A percentile compares a stretch with the other conserved stretches of the same genome.
Conservation (phyloP, 2,329 filamentous ascomycete genomes). For the Ceratocystis cubensis region DNA sequence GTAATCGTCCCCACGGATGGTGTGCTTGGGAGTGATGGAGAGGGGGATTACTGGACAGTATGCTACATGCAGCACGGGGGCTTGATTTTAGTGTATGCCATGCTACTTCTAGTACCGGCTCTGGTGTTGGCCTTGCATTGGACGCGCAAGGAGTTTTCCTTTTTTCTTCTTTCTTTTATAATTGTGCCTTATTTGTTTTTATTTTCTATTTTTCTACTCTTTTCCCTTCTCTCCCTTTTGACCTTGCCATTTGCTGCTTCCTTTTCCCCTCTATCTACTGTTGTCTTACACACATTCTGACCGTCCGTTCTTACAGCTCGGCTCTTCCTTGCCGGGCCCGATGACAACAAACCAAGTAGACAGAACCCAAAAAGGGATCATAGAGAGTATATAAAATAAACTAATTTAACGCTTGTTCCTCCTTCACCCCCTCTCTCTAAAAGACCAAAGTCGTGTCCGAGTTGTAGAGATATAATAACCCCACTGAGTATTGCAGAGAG, state of each 20-base stretch:
- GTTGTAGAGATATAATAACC: conserved; percentile 1
- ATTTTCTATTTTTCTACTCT: not conserved
- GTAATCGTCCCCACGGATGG: conserved; percentile 11
- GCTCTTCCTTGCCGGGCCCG: conserved; percentile 5
- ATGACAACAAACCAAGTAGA: not conserved
- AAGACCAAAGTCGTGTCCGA: not conserved
- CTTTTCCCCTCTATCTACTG: not conserved
- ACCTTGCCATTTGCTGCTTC: not conserved
- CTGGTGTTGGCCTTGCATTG: too few relatives aligned
- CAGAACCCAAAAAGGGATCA: not conserved
- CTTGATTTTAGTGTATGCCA: too few relatives aligned
- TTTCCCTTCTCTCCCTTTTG: not conserved
- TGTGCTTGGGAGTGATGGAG: conserved; percentile 4
- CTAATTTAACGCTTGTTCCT: not conserved
- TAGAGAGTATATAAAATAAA: not conserved
- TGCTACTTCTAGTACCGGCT: too few relatives aligned
- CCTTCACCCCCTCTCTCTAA: not conserved
- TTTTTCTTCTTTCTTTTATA: not conserved
- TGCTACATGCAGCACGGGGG: not conserved
- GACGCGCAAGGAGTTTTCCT: too few relatives aligned
- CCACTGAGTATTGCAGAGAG: not conserved
- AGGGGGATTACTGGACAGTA: not conserved
- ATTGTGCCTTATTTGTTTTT: not conserved
- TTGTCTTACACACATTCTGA: not conserved
- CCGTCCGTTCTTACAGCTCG: not conserved